A percentile compares a stretch with the other conserved stretches of the same genome.
Conservation (phyloP, 495 filamentous ascomycete genomes). For the Aspergillus homomorphus region DNA sequence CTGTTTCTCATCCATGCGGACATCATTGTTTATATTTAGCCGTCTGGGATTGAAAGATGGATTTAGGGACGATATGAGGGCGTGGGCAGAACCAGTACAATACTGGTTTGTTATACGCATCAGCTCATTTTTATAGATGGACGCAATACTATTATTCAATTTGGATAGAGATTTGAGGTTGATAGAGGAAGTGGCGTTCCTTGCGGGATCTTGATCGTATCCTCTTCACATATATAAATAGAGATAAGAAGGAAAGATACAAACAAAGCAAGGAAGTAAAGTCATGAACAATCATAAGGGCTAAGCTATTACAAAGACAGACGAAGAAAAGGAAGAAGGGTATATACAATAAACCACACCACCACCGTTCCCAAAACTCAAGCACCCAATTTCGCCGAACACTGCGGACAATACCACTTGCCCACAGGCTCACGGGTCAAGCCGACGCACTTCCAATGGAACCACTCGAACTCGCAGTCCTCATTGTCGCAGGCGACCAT, state of each 20-base stretch:
- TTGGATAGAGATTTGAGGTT: too few species aligned
- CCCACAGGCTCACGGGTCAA: constrained; percentile 85
- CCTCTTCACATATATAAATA: constrained; percentile 4
- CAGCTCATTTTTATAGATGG: too few species aligned
- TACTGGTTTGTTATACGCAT: too few species aligned
- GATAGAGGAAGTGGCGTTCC: too few species aligned
- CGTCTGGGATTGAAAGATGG: too few species aligned
- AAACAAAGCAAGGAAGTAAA: too few species aligned
- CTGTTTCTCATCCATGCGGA: not conserved
- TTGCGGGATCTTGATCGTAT: too few species aligned
- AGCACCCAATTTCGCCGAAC: constrained; percentile 59
- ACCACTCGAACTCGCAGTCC: constrained; percentile 92
- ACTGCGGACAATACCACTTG: constrained; percentile 89
- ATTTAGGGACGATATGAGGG: too few species aligned
- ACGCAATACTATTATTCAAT: too few species aligned
- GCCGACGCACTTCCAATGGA: constrained; percentile 95
- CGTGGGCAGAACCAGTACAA: too few species aligned
- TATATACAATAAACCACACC: not conserved
- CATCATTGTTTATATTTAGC: too few species aligned
- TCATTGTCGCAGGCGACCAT: constrained; percentile 99
- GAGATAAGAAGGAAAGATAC: not conserved
- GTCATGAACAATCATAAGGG: too few species aligned
- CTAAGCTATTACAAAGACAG: not conserved
- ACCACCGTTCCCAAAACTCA: constrained; percentile 10
- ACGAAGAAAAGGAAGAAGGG: not conserved